phyloP scores from a whole-genome alignment of 2,329 filamentous ascomycete genomes.

The Beauveria pseudobassiana region DNA sequence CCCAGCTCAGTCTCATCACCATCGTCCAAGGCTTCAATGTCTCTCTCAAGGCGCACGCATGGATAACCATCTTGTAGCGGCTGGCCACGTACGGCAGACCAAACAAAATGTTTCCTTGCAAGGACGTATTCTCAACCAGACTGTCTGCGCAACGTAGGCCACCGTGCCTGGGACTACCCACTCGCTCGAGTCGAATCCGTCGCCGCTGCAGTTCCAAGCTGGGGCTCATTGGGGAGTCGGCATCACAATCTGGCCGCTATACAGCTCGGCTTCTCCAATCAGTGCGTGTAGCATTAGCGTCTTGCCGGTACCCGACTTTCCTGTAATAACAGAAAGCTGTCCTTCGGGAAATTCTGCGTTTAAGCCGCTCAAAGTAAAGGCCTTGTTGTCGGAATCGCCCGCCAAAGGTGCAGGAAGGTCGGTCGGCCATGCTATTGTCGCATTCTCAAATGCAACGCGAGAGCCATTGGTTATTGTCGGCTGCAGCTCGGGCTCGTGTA shows the following conservation, averaged over 20 bases:
- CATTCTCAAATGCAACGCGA: conserved; percentile 58
- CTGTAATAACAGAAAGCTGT: conserved; percentile 68
- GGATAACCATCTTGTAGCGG: conserved; percentile 63
- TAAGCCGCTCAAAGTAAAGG: conserved; percentile 59
- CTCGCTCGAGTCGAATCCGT: conserved; percentile 50
- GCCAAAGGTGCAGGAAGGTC: conserved; percentile 37
- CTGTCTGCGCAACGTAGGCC: conserved; percentile 71
- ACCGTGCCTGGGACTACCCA: conserved; percentile 65
- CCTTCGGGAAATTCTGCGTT: conserved; percentile 58
- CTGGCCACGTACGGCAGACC: conserved; percentile 60
- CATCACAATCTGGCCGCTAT: conserved; percentile 53
- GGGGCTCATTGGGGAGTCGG: conserved; percentile 43
- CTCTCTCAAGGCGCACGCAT: conserved; percentile 68
- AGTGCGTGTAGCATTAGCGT: conserved; percentile 66
- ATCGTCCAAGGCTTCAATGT: conserved; percentile 67
- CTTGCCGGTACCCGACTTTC: conserved; percentile 72
- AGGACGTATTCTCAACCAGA: conserved; percentile 77
- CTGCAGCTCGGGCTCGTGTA: conserved; percentile 57
- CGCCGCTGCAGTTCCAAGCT: conserved; percentile 34
- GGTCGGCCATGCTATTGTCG: conserved; percentile 66
- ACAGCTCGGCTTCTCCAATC: conserved; percentile 65
- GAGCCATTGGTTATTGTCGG: conserved; percentile 47
- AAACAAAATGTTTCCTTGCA: conserved; percentile 72
- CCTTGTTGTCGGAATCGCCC: conserved; percentile 38
- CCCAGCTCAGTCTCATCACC: conserved; percentile 76